Conservation (phyloP, 225 moss, liverwort and hornwort genomes). For the Physcomitrium patens region DNA sequence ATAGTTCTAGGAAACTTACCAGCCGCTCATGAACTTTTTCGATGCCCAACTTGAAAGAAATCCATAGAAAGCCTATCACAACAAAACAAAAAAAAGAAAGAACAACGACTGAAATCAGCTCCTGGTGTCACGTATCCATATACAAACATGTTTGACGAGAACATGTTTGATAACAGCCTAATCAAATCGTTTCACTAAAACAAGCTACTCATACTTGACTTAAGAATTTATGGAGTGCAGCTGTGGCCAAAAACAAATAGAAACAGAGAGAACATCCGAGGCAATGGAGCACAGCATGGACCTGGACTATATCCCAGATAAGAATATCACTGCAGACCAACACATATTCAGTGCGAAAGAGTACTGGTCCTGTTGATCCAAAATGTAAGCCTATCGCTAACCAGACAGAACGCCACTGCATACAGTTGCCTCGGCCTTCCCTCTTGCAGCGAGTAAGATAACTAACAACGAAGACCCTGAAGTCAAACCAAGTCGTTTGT, state of each 20-base stretch:
- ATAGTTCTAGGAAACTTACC: conserved; percentile 51
- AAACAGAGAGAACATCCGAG: too few relatives aligned
- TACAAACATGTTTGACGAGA: not conserved
- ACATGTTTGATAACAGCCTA: too few relatives aligned
- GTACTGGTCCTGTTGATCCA: not conserved
- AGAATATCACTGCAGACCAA: too few relatives aligned
- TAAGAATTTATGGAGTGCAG: too few relatives aligned
- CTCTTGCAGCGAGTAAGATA: conserved; percentile 5
- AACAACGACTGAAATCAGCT: conserved; percentile 22
- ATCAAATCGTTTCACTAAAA: too few relatives aligned
- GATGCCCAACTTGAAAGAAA: conserved; percentile 99
- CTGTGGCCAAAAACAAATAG: too few relatives aligned
- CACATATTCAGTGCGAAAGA: not conserved
- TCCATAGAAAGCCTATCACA: conserved; percentile 91
- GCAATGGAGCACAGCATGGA: too few relatives aligned
- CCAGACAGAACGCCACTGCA: not conserved
- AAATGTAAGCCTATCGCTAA: not conserved
- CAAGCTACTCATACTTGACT: too few relatives aligned
- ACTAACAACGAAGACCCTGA: conserved; percentile 19
- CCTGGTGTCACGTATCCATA: conserved; percentile 14
- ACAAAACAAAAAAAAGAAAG: conserved; percentile 23
- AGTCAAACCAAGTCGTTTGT: conserved; percentile 11
- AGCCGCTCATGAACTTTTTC: conserved; percentile 99
- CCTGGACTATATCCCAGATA: too few relatives aligned
- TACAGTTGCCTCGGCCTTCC: conserved; percentile 4